Base-by-base conservation (phyloP, 2,329 filamentous ascomycete genomes). In the Sporothrix pallida region DNA sequence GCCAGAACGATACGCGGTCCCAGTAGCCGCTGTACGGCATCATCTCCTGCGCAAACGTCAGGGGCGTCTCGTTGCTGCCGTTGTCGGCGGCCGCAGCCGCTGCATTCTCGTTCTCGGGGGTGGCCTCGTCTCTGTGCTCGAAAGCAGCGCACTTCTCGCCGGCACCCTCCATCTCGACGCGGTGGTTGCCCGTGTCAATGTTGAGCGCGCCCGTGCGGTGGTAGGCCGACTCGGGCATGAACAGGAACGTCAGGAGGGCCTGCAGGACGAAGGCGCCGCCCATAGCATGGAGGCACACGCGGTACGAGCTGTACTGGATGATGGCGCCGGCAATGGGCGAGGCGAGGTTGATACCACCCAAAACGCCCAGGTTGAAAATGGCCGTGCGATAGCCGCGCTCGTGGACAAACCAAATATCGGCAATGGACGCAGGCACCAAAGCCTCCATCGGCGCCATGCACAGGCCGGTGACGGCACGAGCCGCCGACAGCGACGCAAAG, bases 321-420 rank as follows among this genome's bases (percentile, higher is more conserved):
- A 83, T 80, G 8, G 78, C 76, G 23, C 81, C 82, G 65, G 82
- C 82, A 48, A 83, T 82, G 1, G 81, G 81, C 17, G 81, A 79
- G 0, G 81, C 82, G 1, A 84, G 77, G 70, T 83, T 84, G 73
- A 84, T 83, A 12, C 83, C 83, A 31, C 82, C 82, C 44, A 83
- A 75, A 9, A 84, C 81, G 58, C 81, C 82, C 0, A 84, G 79
- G 72, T 83, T 83, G 75, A 83, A 84, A 5, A 84, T 79, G 12
- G 82, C 81, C 31, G 80, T 82, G 13, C 81, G 78, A 65, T 80
- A 81, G 0, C 83, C 83, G 71, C 83, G 78, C 74, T 84, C 82
- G 75, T 84, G 83, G n/a, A 84, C 81, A 72, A 82, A 84, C 78
- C 81, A 84, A 23, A 84, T 79, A 78, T 84, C 83, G 1, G 80